Conservation (phyloP, 352 stramenopile genomes). For the Peronospora tabacina region DNA sequence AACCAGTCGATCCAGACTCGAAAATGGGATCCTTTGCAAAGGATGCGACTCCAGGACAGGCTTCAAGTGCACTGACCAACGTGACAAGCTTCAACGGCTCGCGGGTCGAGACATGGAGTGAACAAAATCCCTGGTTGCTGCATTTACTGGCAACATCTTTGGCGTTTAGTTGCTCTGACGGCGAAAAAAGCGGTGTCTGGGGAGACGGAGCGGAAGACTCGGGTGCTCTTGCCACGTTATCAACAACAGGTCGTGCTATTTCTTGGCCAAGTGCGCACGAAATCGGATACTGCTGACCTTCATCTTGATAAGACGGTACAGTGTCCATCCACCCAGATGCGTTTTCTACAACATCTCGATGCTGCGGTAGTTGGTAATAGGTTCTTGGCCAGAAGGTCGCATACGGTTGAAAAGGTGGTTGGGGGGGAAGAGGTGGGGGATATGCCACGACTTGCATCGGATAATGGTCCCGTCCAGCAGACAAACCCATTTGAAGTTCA, state of each 20-base stretch:
- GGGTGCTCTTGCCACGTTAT: neutral
- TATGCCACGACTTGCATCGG: constrained; percentile 26
- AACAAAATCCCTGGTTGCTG: constrained; percentile 20
- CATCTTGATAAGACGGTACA: constrained; percentile 21
- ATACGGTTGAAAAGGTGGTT: constrained; percentile 24
- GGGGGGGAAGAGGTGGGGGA: constrained; percentile 14
- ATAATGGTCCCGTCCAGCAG: constrained; percentile 21
- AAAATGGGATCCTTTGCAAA: constrained; percentile 37
- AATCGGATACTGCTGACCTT: constrained; percentile 22
- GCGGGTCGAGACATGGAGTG: constrained; percentile 43
- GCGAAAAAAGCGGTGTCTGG: constrained; percentile 12
- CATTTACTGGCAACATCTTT: constrained; percentile 23
- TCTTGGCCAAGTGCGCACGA: constrained; percentile 19
- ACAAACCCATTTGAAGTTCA: constrained; percentile 16
- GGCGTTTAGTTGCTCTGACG: constrained; percentile 21
- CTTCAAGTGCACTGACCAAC: constrained; percentile 39
- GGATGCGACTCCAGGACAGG: constrained; percentile 42
- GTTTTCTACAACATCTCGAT: constrained; percentile 22
- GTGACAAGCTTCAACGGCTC: constrained; percentile 42
- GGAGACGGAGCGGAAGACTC: constrained; percentile 6
- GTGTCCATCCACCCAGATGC: constrained; percentile 23
- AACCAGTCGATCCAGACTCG: constrained; percentile 27
- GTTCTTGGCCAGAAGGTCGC: constrained; percentile 11
- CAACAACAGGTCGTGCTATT: constrained; percentile 18
- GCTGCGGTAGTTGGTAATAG: constrained; percentile 22